phyloP scores from a whole-genome alignment of 805 yeast genomes.

The Kregervanrija fluxuum region DNA sequence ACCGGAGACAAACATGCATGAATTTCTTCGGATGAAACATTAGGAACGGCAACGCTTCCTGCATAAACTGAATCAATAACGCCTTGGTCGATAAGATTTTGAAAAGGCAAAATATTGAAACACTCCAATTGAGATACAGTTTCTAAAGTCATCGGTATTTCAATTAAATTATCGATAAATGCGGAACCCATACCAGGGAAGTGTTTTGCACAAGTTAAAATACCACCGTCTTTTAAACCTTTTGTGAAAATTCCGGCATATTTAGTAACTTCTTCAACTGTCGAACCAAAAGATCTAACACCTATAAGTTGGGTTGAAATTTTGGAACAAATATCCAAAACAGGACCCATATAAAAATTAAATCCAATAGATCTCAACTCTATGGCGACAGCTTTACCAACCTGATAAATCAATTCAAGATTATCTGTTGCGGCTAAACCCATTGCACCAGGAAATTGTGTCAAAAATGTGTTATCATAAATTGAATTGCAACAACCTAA shows the following conservation, averaged over 20 bases:
- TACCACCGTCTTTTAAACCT: constrained; percentile 48
- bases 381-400: constrained; percentile 45
- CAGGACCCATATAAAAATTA: constrained; percentile 52
- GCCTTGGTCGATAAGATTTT: constrained; percentile 35
- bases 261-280: constrained; percentile 50
- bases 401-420: constrained; percentile 40
- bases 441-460: constrained; percentile 63
- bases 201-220: constrained; percentile 52
- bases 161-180: constrained; percentile 47
- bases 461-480: constrained; percentile 42
- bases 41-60: constrained; percentile 61
- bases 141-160: constrained; percentile 53
- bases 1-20: constrained; percentile 57
- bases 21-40: constrained; percentile 50
- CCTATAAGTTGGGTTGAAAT: constrained; percentile 51
- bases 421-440: constrained; percentile 52
- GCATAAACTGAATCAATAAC: constrained; percentile 49
- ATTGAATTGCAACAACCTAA: constrained; percentile 57
- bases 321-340: constrained; percentile 51
- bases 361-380: constrained; percentile 52
- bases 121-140: constrained; percentile 44
- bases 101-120: constrained; percentile 45
- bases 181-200: constrained; percentile 65
- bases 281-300: constrained; percentile 54
- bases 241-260: constrained; percentile 45